Percentiles rank a stretch among this genome's conserved stretches.
These are phyloP conservation scores for Hypoxylon sp. DNA, from an alignment of 2,329 filamentous ascomycete species.

Conservation along the genomic window DNA sequence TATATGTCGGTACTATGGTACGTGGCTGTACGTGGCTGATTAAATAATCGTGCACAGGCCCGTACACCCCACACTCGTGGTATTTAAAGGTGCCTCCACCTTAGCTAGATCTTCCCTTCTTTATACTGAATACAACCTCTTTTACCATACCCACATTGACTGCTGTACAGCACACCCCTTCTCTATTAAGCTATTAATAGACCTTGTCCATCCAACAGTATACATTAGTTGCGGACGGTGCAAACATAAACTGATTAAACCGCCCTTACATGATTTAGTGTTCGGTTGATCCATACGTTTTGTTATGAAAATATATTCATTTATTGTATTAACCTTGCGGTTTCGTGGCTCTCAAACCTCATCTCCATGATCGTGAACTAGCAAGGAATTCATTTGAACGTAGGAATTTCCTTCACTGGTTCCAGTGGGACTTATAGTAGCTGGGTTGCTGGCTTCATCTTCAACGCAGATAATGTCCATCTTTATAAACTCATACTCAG, in stretches of 20 bases:
- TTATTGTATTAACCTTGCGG: conserved; percentile 29
- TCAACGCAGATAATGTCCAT: not conserved
- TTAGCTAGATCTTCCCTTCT: no score
- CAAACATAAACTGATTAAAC: not conserved
- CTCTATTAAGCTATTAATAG: no score
- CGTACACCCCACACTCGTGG: no score
- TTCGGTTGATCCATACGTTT: not conserved
- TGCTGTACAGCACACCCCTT: no score
- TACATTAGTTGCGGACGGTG: not conserved
- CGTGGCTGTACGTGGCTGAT: no score
- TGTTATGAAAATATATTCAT: conserved; percentile 19
- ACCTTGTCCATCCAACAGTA: no score
- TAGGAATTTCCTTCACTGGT: not conserved
- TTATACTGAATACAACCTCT: no score
- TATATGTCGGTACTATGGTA: no score
- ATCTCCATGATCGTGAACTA: not conserved
- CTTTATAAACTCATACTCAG: not conserved
- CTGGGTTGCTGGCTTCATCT: conserved; percentile 8
- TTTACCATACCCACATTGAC: no score
- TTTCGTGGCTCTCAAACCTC: not conserved
- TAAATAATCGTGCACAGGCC: no score
- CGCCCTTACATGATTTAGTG: not conserved
- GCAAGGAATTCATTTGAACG: not conserved
- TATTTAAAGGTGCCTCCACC: no score
- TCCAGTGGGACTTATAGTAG: not conserved